Percentiles rank a stretch among this genome's conserved stretches.
These are phyloP conservation scores for Daedaleopsis sinensis DNA, from an alignment of 768 basidiomycete species.

Conservation along the genomic window DNA sequence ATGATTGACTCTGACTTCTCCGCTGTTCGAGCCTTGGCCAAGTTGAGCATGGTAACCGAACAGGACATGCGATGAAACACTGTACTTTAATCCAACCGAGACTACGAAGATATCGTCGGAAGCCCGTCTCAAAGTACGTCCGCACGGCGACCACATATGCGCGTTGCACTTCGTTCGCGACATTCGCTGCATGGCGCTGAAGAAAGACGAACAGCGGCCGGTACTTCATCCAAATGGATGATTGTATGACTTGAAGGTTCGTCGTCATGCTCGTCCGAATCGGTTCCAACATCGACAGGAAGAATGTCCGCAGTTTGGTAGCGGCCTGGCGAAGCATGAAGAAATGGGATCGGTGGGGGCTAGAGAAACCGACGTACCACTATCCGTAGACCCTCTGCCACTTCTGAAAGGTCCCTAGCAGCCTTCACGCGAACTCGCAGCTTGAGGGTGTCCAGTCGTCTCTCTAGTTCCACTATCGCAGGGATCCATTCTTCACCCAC, in stretches of 20 bases:
- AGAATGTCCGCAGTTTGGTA: slow-evolving; percentile 85
- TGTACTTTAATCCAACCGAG: slow-evolving; percentile 77
- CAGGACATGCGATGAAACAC: not conserved
- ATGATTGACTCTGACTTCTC: slow-evolving; percentile 76
- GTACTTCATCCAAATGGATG: slow-evolving; percentile 83
- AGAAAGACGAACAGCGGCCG: slow-evolving; percentile 82
- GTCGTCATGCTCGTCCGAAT: slow-evolving; percentile 83
- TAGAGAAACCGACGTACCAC: slow-evolving; percentile 50
- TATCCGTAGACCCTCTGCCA: slow-evolving; percentile 86
- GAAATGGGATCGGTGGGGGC: not conserved
- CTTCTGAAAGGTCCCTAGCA: slow-evolving; percentile 78
- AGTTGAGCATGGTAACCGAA: not conserved
- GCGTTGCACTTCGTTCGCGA: slow-evolving; percentile 86
- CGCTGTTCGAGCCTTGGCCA: slow-evolving; percentile 56
- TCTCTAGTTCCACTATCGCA: slow-evolving; percentile 81
- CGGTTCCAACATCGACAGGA: slow-evolving; percentile 81
- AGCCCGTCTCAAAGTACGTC: slow-evolving; percentile 94
- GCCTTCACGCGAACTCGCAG: slow-evolving; percentile 84
- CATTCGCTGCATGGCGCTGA: slow-evolving; percentile 75
- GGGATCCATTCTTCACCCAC: slow-evolving; percentile 90
- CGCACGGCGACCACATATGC: slow-evolving; percentile 84
- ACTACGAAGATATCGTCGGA: slow-evolving; percentile 85
- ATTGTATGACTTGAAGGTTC: slow-evolving; percentile 92
- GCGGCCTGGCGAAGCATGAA: slow-evolving; percentile 60
- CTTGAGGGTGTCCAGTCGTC: slow-evolving; percentile 65